Evolutionary conservation across 495 filamentous ascomycete species (phyloP).

Genomic region (Annulohypoxylon moriforme): DNA sequence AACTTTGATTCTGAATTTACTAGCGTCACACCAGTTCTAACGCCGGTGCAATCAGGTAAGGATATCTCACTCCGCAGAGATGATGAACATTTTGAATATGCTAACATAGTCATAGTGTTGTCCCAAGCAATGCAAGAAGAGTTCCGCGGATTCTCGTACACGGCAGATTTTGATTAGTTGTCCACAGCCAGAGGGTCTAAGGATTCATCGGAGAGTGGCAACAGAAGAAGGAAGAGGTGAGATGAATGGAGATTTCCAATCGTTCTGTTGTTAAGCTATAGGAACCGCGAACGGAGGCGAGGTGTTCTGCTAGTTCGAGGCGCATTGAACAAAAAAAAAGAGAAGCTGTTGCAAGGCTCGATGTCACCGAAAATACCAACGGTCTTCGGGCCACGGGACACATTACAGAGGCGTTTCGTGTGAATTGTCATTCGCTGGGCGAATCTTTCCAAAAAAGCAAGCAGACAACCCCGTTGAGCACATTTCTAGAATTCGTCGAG

Average conservation of each 20-base stretch:
- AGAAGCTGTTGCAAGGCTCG: slow-evolving; percentile 12
- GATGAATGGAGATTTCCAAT: slow-evolving; percentile 27
- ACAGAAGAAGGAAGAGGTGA: neutral
- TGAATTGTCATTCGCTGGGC: slow-evolving; percentile 38
- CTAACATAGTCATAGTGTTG: slow-evolving; percentile 71
- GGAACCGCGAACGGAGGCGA: slow-evolving; percentile 19
- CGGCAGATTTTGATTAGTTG: slow-evolving; percentile 61
- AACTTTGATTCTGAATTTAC: slow-evolving; percentile 99
- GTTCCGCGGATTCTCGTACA: slow-evolving; percentile 98
- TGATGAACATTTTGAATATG: slow-evolving; percentile 30
- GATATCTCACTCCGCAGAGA: neutral
- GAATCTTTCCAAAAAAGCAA: slow-evolving; percentile 31
- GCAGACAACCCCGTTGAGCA: slow-evolving; percentile 17
- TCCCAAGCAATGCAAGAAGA: slow-evolving; percentile 99
- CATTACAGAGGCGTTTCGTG: slow-evolving; percentile 28
- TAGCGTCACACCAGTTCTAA: slow-evolving; percentile 96
- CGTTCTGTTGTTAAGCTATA: slow-evolving; percentile 24
- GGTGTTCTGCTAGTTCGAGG: slow-evolving; percentile 31
- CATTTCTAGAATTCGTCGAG: slow-evolving; percentile 37
- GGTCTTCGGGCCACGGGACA: slow-evolving; percentile 27
- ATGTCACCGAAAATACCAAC: slow-evolving; percentile 20
- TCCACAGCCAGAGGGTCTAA: neutral
- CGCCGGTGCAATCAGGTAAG: slow-evolving; percentile 94
- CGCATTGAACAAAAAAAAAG: slow-evolving; percentile 26
- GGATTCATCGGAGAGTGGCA: slow-evolving; percentile 2